Base-by-base conservation (phyloP, 2,329 filamentous ascomycete genomes). In the Cordyceps fumosorosea region DNA sequence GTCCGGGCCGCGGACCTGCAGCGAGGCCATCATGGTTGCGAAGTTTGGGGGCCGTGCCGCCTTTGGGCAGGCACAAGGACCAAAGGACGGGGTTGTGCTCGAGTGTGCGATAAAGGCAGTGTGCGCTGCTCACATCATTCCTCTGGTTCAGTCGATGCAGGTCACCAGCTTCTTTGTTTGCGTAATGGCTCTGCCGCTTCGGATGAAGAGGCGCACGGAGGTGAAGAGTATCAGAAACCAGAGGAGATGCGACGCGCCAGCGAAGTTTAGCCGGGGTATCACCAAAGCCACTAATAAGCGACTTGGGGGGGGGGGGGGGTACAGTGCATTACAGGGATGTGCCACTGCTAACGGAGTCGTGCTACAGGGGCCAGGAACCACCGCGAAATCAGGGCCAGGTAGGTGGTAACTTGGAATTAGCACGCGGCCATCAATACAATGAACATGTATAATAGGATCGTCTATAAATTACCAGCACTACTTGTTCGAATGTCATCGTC, bases 1-100 rank as follows among this genome's bases (percentile, higher is more conserved):
- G 57, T 78, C 76, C 56, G 76, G 73, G 64, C 74, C 76, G 65
- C 75, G 72, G 22, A 78, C 73, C 60, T 77, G 74, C 40, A 80
- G 75, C 42, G 77, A 75, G 60, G 75, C 70, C 77, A 79, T 79
- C 57, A 64, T 61, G 47, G 40, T 44, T 57, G 57, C 47, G 18
- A 14, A 52, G 42, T 45, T 44, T 16, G 18, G 29, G 29, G 59
- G 42, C 6, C 29, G n/a, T 16, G 51, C 58, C 50, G 29, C 29
- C 29, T 29, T 60, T 54, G 40, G 51, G 51, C 34, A 55, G 58
- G 58, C 58, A 29, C 32, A 14, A 37, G 51, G 37, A 54, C 57
- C 50, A 24, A 47, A 42, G 50, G 26, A 24, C 44, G 20, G 44
- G 24, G 4, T 8, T 40, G 26, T 53, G 48, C 40, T 54, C 48